Percentiles rank a stretch among this genome's conserved stretches.
These are phyloP conservation scores for Apiotrichum siamense DNA, from an alignment of 1,284 basidiomycete species.

Conservation along the genomic window DNA sequence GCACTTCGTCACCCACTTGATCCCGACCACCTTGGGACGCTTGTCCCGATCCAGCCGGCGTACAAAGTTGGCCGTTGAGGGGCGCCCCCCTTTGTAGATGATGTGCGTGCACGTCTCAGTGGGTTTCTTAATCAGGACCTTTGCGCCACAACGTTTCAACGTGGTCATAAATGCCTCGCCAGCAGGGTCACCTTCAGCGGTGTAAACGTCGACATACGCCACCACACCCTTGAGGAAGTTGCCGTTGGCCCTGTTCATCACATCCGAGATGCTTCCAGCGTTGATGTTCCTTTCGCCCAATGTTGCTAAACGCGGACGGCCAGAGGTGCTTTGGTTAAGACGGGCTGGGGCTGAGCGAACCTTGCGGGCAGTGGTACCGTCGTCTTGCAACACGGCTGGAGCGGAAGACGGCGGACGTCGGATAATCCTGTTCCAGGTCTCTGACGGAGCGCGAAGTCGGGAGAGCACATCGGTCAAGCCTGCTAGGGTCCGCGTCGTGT, in stretches of 20 bases:
- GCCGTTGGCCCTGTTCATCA: neutral
- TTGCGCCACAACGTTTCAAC: conserved; percentile 71
- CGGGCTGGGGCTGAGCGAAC: neutral
- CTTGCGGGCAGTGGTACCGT: neutral
- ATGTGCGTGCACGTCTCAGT: conserved; percentile 70
- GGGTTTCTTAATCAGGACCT: conserved; percentile 56
- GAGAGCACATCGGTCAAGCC: conserved; percentile 38
- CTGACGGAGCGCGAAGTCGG: conserved; percentile 22
- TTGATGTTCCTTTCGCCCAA: neutral
- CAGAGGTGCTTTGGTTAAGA: neutral
- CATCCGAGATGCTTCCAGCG: neutral
- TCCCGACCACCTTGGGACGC: conserved; percentile 62
- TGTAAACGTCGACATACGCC: conserved; percentile 83
- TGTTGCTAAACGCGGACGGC: neutral
- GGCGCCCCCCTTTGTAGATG: conserved; percentile 78
- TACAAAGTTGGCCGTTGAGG: conserved; percentile 69
- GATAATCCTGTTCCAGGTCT: neutral
- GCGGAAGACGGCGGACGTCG: neutral
- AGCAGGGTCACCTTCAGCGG: conserved; percentile 78
- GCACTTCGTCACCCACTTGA: conserved; percentile 86
- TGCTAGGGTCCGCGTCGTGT: conserved; percentile 35
- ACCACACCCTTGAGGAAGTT: conserved; percentile 62
- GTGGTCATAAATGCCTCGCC: conserved; percentile 78
- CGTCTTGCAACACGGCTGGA: neutral
- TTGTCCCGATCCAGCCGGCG: conserved; percentile 55